Evolutionary conservation across 495 filamentous ascomycete genomes (phyloP).

Genomic region (Penicillium angulare): DNA sequence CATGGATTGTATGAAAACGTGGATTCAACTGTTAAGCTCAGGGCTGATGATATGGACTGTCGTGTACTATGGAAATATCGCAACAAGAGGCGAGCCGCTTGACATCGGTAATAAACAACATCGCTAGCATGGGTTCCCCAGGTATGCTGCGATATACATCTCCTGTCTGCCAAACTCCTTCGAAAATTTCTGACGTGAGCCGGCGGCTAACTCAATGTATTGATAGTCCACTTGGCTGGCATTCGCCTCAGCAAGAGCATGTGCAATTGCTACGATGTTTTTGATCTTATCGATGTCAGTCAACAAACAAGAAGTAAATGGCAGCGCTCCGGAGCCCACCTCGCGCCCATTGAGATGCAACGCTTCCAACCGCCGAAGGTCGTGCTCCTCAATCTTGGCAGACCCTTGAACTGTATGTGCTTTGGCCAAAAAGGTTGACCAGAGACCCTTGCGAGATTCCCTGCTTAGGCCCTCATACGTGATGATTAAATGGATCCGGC

Average conservation of each 20-base stretch:
- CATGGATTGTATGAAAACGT: conserved; percentile 6
- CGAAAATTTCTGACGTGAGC: conserved; percentile 20
- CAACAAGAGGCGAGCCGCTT: no score
- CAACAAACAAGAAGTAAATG: conserved; percentile 3
- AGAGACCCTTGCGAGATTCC: conserved; percentile 26
- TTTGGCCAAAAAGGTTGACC: conserved; percentile 12
- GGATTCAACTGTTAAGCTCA: conserved; percentile 11
- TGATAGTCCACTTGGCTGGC: conserved; percentile 12
- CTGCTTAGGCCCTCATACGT: conserved; percentile 43
- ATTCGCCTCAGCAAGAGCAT: no score
- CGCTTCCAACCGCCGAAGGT: conserved; percentile 14
- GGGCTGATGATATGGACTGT: conserved; percentile 5
- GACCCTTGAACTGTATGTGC: conserved; percentile 16
- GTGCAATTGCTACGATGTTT: no score
- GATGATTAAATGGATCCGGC: conserved; percentile 41
- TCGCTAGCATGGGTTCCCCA: no score
- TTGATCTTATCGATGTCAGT: no score
- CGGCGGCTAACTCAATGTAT: conserved; percentile 18
- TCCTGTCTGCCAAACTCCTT: no score
- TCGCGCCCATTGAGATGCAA: conserved; percentile 25
- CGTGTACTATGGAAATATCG: no score
- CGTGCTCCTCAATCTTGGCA: conserved; percentile 13
- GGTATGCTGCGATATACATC: no score
- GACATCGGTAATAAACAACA: no score
- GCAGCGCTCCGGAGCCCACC: conserved; percentile 7